Percentiles rank a stretch among this genome's conserved stretches.
phyloP scores from a whole-genome alignment of 495 filamentous ascomycete genomes.

The Daldinia caldariorum region DNA sequence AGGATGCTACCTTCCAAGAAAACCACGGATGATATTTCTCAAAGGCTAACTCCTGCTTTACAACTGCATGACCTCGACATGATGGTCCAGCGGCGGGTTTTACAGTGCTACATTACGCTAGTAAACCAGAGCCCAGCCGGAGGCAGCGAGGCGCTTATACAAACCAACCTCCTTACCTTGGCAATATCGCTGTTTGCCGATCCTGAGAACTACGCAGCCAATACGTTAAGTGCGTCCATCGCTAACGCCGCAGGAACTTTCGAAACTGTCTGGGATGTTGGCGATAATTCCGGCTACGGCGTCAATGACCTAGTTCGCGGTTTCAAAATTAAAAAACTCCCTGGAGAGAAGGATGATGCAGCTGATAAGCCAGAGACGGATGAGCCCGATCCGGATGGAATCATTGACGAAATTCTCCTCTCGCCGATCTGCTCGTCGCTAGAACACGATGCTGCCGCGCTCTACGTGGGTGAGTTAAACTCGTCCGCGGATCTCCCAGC shows the following conservation, averaged over 20 bases:
- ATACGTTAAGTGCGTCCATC: conserved; percentile 89
- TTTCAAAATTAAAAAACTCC: conserved; percentile 74
- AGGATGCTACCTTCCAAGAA: conserved; percentile 84
- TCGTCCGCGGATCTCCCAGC: conserved; percentile 66
- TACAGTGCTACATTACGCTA: conserved; percentile 93
- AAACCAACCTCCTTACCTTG: conserved; percentile 92
- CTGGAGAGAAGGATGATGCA: conserved; percentile 72
- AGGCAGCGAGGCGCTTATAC: conserved; percentile 83
- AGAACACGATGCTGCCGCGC: conserved; percentile 87
- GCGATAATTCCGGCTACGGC: conserved; percentile 93
- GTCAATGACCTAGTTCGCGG: conserved; percentile 85
- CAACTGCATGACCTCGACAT: conserved; percentile 91
- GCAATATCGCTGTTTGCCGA: conserved; percentile 93
- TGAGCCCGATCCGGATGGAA: conserved; percentile 70
- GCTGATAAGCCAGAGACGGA: conserved; percentile 68
- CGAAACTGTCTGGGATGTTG: conserved; percentile 93
- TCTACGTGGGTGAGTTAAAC: conserved; percentile 70
- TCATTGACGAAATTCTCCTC: conserved; percentile 72
- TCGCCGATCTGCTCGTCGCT: conserved; percentile 83
- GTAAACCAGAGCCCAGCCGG: conserved; percentile 84
- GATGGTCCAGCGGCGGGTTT: conserved; percentile 91
- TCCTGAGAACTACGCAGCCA: conserved; percentile 85
- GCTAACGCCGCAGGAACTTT: conserved; percentile 90
- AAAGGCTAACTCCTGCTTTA: conserved; percentile 84
- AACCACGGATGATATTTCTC: conserved; percentile 84